These are phyloP conservation scores for Neurospora sp. DNA, from an alignment of 495 filamentous ascomycete species.

Conservation along the genomic window DNA sequence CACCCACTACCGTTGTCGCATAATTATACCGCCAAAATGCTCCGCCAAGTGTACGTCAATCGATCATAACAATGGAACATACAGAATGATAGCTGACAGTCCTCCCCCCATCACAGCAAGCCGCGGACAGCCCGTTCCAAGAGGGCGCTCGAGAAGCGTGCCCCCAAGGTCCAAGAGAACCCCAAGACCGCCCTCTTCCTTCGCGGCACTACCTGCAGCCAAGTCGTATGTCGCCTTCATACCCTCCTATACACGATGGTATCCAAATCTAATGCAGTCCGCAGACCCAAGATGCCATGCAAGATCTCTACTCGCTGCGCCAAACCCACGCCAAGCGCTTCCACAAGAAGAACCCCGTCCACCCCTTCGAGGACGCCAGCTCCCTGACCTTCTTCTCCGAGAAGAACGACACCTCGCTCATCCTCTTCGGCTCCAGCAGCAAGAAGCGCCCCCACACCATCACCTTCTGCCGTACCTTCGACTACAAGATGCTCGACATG, in stretches of 20 bases:
- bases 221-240: slow-evolving; percentile 37
- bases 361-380: slow-evolving; percentile 83
- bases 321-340: slow-evolving; percentile 74
- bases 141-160: slow-evolving; percentile 81
- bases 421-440: slow-evolving; percentile 66
- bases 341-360: slow-evolving; percentile 80
- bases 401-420: slow-evolving; percentile 77
- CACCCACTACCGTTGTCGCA: background rate
- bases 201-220: slow-evolving; percentile 68
- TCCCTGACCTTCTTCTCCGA: slow-evolving; percentile 85
- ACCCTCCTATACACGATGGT: background rate
- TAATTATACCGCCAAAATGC: slow-evolving; percentile 13
- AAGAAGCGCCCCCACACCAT: slow-evolving; percentile 92
- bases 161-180: slow-evolving; percentile 80
- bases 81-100: background rate
- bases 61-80: background rate
- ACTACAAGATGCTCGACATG: slow-evolving; percentile 84
- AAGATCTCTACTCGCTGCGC: slow-evolving; percentile 72
- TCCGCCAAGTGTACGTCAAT: slow-evolving; percentile 23
- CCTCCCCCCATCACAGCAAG: slow-evolving; percentile 47
- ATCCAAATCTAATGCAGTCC: background rate
- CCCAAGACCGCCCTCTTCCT: slow-evolving; percentile 80
- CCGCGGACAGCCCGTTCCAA: slow-evolving; percentile 90
- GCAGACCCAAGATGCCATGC: slow-evolving; percentile 57
- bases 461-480: slow-evolving; percentile 74